Evolutionary conservation across 1,139 yeast species (phyloP).

Genomic region (Yamadazyma taylorii): DNA sequence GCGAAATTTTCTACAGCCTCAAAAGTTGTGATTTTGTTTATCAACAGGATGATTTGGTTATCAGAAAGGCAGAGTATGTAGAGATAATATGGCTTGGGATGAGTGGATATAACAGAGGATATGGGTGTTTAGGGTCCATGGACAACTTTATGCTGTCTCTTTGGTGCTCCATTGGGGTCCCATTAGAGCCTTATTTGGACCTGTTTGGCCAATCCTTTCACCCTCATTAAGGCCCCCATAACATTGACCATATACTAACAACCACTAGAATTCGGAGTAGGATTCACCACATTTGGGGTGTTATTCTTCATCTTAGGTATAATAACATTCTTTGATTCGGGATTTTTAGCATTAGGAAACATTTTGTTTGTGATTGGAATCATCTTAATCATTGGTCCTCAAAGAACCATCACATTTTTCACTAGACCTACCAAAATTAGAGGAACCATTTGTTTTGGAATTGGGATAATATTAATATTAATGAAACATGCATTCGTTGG

Average conservation of each 20-base stretch:
- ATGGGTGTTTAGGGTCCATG: too few relatives aligned
- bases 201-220: too few relatives aligned
- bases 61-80: conserved; percentile 75
- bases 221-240: too few relatives aligned
- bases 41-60: conserved; percentile 62
- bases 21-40: not conserved
- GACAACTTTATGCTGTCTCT: too few relatives aligned
- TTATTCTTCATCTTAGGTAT: conserved; percentile 80
- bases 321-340: conserved; percentile 84
- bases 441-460: conserved; percentile 75
- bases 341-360: conserved; percentile 86
- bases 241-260: too few relatives aligned
- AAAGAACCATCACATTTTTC: conserved; percentile 79
- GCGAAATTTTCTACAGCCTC: not conserved
- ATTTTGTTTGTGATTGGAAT: conserved; percentile 80
- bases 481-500: conserved; percentile 81
- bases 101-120: too few relatives aligned
- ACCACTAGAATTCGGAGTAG: conserved; percentile 80
- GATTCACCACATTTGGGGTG: conserved; percentile 85
- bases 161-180: too few relatives aligned
- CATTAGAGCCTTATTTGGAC: too few relatives aligned
- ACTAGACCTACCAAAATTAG: conserved; percentile 83
- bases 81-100: not conserved
- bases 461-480: conserved; percentile 76
- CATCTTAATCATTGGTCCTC: conserved; percentile 82